Conservation (phyloP, 1,284 basidiomycete species). For the Mycosarcoma mackinlayi region DNA sequence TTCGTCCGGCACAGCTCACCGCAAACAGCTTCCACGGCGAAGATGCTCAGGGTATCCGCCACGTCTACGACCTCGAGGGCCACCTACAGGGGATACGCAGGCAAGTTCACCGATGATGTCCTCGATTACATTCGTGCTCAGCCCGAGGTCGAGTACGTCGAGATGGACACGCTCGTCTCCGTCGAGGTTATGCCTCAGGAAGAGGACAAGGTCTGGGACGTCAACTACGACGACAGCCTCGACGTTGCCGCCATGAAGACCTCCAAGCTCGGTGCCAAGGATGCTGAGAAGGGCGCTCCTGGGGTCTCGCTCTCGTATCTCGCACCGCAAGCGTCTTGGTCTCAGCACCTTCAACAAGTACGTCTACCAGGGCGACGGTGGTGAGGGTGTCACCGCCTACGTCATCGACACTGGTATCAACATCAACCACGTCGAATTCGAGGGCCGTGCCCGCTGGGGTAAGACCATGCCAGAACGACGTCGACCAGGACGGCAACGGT, state of each 20-base stretch:
- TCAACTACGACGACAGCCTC: conserved; percentile 75
- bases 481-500: conserved; percentile 78
- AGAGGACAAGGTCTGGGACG: conserved; percentile 56
- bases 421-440: conserved; percentile 85
- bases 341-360: conserved; percentile 91
- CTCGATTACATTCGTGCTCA: conserved; percentile 82
- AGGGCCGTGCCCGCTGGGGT: conserved; percentile 77
- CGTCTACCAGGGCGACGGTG: conserved; percentile 79
- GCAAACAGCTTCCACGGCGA: conserved; percentile 55
- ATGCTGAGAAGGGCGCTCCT: conserved; percentile 80
- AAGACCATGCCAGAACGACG: conserved; percentile 74
- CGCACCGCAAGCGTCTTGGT: conserved; percentile 81
- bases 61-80: conserved; percentile 61
- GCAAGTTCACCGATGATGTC: conserved; percentile 80
- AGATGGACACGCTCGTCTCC: conserved; percentile 76
- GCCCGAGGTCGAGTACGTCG: conserved; percentile 93
- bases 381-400: conserved; percentile 89
- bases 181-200: conserved; percentile 62
- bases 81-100: conserved; percentile 82
- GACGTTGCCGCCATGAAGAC: conserved; percentile 71
- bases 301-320: conserved; percentile 98
- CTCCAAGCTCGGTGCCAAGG: conserved; percentile 49
- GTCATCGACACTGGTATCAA: conserved; percentile 85
- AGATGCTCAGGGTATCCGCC: conserved; percentile 53
- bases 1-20: conserved; percentile 49